Percentiles rank a stretch among this genome's conserved stretches.
These are phyloP conservation scores for Friedmanniomyces endolithicus DNA, from an alignment of 495 filamentous ascomycete species.

Conservation along the genomic window DNA sequence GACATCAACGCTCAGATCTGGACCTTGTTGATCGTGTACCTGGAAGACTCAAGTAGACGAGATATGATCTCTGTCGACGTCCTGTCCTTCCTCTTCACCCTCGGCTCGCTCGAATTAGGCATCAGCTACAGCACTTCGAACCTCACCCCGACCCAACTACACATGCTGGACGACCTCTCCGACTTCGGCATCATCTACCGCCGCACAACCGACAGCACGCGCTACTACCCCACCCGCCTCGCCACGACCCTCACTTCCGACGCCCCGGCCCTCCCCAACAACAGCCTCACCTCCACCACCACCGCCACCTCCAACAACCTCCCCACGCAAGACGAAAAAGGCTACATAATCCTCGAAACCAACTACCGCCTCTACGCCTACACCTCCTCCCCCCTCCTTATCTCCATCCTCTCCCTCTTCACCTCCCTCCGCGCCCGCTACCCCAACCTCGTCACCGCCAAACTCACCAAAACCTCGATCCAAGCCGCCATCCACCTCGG, in stretches of 20 bases:
- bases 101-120: constrained; percentile 86
- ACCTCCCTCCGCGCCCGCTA: constrained; percentile 72
- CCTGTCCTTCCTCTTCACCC: constrained; percentile 87
- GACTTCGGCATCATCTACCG: constrained; percentile 90
- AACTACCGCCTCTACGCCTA: constrained; percentile 98
- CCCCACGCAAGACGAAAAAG: constrained; percentile 36
- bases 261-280: constrained; percentile 47
- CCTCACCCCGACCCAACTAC: constrained; percentile 65
- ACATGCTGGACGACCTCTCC: constrained; percentile 70
- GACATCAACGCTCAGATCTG: constrained; percentile 94
- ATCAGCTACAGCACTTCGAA: constrained; percentile 72
- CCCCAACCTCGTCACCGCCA: constrained; percentile 80
- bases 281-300: constrained; percentile 38
- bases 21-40: constrained; percentile 84
- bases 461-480: constrained; percentile 75
- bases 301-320: constrained; percentile 27
- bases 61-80: constrained; percentile 82
- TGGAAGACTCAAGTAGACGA: constrained; percentile 68
- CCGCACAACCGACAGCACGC: constrained; percentile 34
- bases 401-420: constrained; percentile 87
- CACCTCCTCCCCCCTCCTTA: constrained; percentile 81
- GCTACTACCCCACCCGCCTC: constrained; percentile 88
- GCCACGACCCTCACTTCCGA: constrained; percentile 91
- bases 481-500: constrained; percentile 75
- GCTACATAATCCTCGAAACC: constrained; percentile 94